These are phyloP conservation scores for Pachyrhizus erosus DNA, from an alignment of 306 rosid species.

Conservation along the genomic window DNA sequence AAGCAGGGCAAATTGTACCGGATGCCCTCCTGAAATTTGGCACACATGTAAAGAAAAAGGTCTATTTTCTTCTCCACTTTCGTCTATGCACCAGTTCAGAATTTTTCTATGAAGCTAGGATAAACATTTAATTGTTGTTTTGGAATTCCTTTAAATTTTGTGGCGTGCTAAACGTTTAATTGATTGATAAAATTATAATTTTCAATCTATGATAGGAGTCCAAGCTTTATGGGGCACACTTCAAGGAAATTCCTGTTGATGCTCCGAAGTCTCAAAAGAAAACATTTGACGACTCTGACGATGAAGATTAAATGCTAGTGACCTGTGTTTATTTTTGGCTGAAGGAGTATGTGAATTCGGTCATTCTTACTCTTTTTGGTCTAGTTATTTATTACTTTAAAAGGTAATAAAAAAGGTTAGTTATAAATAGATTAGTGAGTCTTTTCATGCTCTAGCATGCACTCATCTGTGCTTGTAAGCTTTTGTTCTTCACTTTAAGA, in stretches of 20 bases:
- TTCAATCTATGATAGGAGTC: conserved; percentile 69
- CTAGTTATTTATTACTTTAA: conserved; percentile 38
- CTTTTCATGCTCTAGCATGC: conserved; percentile 28
- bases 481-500: background rate
- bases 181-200: conserved; percentile 12
- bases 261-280: conserved; percentile 83
- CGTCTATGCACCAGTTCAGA: background rate
- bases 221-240: conserved; percentile 93
- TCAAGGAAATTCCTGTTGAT: conserved; percentile 79
- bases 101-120: conserved; percentile 1
- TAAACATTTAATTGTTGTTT: conserved; percentile 13
- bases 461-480: background rate
- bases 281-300: conserved; percentile 82
- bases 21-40: conserved; percentile 80
- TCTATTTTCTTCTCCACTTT: conserved; percentile 40
- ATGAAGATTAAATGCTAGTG: conserved; percentile 60
- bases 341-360: conserved; percentile 16
- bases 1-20: conserved; percentile 87
- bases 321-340: conserved; percentile 24
- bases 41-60: conserved; percentile 97
- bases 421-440: conserved; percentile 14
- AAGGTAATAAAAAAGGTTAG: conserved; percentile 12
- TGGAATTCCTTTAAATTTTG: conserved; percentile 2
- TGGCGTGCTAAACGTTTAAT: conserved; percentile 10
- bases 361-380: conserved; percentile 25